Conservation (phyloP, 202 grass and related monocot genomes). For the Setaria italica region DNA sequence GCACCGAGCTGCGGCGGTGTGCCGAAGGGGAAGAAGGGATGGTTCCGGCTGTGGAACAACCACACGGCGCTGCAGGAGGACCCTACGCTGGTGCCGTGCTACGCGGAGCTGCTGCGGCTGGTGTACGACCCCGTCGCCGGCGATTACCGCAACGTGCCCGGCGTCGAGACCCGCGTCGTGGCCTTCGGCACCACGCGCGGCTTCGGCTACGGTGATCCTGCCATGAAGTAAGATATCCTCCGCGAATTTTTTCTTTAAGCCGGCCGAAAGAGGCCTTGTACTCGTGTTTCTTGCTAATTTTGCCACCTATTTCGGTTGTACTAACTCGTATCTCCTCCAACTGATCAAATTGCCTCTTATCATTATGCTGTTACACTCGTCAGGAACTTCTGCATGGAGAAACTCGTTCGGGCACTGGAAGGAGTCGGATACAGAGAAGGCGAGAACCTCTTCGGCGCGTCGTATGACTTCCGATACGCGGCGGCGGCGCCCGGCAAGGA, state of each 20-base stretch:
- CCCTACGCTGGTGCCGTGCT: background rate
- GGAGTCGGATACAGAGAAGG: background rate
- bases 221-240: background rate
- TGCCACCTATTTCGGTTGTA: no score
- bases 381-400: background rate
- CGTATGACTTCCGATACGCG: conserved; percentile 14
- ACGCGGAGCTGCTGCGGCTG: background rate
- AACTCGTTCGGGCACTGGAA: background rate
- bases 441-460: conserved; percentile 3
- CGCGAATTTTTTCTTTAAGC: no score
- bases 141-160: background rate
- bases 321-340: no score
- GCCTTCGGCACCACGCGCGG: background rate
- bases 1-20: no score
- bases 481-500: background rate
- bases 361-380: background rate
- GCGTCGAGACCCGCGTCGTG: background rate
- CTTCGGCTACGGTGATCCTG: background rate
- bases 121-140: background rate
- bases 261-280: no score
- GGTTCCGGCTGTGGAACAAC: background rate
- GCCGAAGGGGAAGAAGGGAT: background rate
- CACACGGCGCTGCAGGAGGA: background rate
- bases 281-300: no score
- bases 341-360: background rate